phyloP scores from a whole-genome alignment of 2,329 filamentous ascomycete genomes.

The Plenodomus tracheiphilus region DNA sequence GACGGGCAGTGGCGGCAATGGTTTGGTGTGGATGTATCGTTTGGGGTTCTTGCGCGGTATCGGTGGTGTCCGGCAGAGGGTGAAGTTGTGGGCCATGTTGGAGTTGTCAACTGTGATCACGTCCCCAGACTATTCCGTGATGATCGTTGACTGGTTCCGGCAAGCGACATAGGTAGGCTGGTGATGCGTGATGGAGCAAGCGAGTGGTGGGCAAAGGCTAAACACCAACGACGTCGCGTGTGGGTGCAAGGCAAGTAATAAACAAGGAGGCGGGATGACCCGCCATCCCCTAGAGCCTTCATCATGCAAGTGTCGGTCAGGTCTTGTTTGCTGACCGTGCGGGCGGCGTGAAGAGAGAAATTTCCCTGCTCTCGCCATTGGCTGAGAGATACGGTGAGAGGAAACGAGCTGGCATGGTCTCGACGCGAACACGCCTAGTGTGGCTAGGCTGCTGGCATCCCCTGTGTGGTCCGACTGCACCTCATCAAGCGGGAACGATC shows the following conservation, averaged over 20 bases:
- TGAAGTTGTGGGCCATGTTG: slow-evolving; percentile 14
- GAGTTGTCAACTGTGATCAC: slow-evolving; percentile 2
- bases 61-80: slow-evolving; percentile 20
- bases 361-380: not conserved
- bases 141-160: not conserved
- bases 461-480: not conserved
- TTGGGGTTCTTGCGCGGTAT: slow-evolving; percentile 18
- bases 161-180: not conserved
- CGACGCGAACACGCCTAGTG: not conserved
- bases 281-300: slow-evolving; percentile 16
- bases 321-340: slow-evolving; percentile 20
- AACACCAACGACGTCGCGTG: slow-evolving; percentile 14
- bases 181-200: not conserved
- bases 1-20: slow-evolving; percentile 11
- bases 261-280: slow-evolving; percentile 23
- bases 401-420: not conserved
- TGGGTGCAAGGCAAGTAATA: slow-evolving; percentile 22
- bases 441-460: not conserved
- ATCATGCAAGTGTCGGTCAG: slow-evolving; percentile 18
- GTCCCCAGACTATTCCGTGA: slow-evolving; percentile 10
- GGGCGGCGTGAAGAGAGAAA: slow-evolving; percentile 7
- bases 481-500: not conserved
- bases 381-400: not conserved
- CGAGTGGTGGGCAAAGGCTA: not conserved
- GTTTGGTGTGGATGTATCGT: slow-evolving; percentile 18